These are phyloP conservation scores for Huntiella abstrusa DNA, from an alignment of 2,329 filamentous ascomycete genomes.

Conservation along the genomic window DNA sequence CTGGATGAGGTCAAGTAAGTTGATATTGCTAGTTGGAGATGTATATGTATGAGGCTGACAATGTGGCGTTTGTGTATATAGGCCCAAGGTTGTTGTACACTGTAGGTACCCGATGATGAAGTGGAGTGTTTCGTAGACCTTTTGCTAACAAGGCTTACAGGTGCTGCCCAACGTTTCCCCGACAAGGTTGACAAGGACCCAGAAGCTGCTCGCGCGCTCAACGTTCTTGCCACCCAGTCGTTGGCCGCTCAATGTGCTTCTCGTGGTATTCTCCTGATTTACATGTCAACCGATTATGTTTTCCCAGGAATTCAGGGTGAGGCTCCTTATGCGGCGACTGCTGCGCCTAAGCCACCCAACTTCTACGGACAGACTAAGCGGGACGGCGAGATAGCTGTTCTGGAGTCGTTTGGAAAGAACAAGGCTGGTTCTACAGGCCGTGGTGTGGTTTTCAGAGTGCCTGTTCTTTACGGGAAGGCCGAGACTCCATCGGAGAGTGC, in stretches of 20 bases:
- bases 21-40: neutral
- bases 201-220: constrained; percentile 51
- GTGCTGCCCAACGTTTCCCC: constrained; percentile 73
- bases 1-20: constrained; percentile 37
- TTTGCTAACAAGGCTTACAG: constrained; percentile 22
- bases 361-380: constrained; percentile 48
- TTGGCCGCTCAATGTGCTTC: constrained; percentile 48
- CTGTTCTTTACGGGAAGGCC: constrained; percentile 66
- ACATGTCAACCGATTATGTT: constrained; percentile 71
- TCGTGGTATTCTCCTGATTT: constrained; percentile 46
- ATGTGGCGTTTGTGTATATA: constrained; percentile 18
- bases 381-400: constrained; percentile 42
- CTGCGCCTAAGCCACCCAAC: constrained; percentile 52
- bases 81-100: constrained; percentile 62
- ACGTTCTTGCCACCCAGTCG: constrained; percentile 48
- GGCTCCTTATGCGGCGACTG: constrained; percentile 56
- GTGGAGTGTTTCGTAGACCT: neutral
- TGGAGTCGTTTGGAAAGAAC: constrained; percentile 34
- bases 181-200: constrained; percentile 72
- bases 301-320: constrained; percentile 59
- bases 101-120: constrained; percentile 32
- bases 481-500: constrained; percentile 57
- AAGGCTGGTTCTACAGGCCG: constrained; percentile 30
- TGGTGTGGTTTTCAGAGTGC: constrained; percentile 58
- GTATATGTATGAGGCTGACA: neutral